Conservation (phyloP, 2,329 filamentous ascomycete species). For the Colletotrichum lentis region DNA sequence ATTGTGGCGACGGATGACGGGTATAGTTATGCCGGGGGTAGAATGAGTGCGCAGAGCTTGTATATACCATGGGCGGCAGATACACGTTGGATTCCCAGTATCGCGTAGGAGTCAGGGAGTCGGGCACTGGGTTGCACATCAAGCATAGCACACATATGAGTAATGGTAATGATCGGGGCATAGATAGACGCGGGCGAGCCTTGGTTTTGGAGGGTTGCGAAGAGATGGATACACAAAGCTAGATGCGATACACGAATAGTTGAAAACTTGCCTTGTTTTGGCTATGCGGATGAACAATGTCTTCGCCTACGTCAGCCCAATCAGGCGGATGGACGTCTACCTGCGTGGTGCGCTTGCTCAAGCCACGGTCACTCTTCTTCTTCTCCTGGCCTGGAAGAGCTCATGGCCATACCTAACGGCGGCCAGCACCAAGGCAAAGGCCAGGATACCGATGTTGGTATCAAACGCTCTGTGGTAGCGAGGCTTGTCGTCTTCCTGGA, state of each 20-base stretch:
- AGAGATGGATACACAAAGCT: not conserved
- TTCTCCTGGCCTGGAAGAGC: not conserved
- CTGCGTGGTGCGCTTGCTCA: not conserved
- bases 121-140: not conserved
- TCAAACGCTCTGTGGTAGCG: slow-evolving; percentile 61
- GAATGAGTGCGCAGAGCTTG: not conserved
- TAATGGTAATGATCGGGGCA: slow-evolving; percentile 11
- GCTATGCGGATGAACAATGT: too few relatives aligned
- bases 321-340: too few relatives aligned
- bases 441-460: slow-evolving; percentile 54
- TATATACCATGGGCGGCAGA: not conserved
- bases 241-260: not conserved
- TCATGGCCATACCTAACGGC: slow-evolving; percentile 56
- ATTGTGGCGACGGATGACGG: not conserved
- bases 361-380: not conserved
- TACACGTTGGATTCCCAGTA: slow-evolving; percentile 11
- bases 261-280: not conserved
- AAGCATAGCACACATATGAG: not conserved
- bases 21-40: not conserved
- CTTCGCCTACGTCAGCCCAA: too few relatives aligned
- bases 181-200: not conserved
- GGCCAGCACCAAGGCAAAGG: slow-evolving; percentile 53
- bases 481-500: slow-evolving; percentile 61
- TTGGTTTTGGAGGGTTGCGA: not conserved
- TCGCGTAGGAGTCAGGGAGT: slow-evolving; percentile 22